Evolutionary conservation across 306 rosid genomes (phyloP).

Genomic region (Prinsepia uniflora): DNA sequence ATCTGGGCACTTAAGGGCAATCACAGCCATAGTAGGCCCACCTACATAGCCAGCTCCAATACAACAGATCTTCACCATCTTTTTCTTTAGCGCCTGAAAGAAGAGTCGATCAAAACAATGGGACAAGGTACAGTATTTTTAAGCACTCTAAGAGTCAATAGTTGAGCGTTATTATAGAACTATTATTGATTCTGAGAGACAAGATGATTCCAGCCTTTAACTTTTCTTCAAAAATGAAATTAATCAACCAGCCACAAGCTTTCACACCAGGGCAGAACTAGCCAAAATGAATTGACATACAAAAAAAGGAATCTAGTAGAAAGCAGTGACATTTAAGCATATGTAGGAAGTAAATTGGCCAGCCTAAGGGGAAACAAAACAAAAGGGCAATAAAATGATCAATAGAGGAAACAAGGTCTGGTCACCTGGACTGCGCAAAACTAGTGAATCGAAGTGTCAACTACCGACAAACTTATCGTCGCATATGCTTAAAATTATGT

Average conservation of each 20-base stretch:
- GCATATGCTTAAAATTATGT: neutral
- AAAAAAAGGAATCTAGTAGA: neutral
- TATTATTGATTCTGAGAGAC: neutral
- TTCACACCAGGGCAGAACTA: neutral
- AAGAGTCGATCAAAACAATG: conserved; percentile 10
- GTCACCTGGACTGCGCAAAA: neutral
- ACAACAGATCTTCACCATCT: conserved; percentile 96
- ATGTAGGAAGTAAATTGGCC: neutral
- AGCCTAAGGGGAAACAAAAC: neutral
- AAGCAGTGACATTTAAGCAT: neutral
- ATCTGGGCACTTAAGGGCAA: conserved; percentile 36
- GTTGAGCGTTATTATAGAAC: neutral
- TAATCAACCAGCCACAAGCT: neutral
- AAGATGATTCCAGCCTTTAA: neutral
- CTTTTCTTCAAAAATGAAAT: neutral
- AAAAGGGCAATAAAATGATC: neutral
- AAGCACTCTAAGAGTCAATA: neutral
- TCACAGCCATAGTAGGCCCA: conserved; percentile 97
- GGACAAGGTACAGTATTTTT: neutral
- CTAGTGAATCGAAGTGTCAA: neutral
- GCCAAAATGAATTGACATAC: neutral
- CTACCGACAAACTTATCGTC: neutral
- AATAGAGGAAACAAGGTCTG: neutral
- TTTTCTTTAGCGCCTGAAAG: conserved; percentile 32
- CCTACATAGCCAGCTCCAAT: conserved; percentile 96